Evolutionary conservation across 257 asterid genomes (phyloP).

Genomic region (Primulina eburnea): DNA sequence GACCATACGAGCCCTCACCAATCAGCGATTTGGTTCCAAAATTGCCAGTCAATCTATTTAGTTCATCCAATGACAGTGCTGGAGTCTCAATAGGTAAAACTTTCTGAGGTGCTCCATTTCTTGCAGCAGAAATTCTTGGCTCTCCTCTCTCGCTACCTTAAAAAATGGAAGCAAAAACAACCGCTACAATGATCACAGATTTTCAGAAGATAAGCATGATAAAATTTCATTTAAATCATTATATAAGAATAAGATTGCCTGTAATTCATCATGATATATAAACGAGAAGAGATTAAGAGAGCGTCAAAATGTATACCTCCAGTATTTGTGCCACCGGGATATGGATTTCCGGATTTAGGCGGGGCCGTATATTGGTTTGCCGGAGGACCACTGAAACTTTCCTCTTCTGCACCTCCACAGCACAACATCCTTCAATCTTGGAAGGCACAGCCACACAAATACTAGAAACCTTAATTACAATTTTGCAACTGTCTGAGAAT

Average conservation of each 20-base stretch:
- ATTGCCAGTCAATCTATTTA: conserved; percentile 51
- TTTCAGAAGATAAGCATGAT: neutral
- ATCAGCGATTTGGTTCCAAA: conserved; percentile 60
- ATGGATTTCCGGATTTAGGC: conserved; percentile 55
- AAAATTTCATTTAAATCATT: too few species aligned
- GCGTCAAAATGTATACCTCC: conserved; percentile 31
- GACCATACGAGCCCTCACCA: conserved; percentile 85
- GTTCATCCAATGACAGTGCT: conserved; percentile 51
- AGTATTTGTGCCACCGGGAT: conserved; percentile 39
- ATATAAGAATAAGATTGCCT: neutral
- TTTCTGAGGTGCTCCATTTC: conserved; percentile 66
- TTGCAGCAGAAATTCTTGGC: conserved; percentile 55
- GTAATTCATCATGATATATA: neutral
- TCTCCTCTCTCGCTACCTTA: conserved; percentile 73
- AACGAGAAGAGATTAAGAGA: neutral
- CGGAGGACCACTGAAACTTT: conserved; percentile 52
- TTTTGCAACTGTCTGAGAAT: conserved; percentile 6
- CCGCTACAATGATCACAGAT: neutral
- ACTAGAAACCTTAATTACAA: conserved; percentile 1
- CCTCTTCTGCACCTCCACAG: conserved; percentile 89
- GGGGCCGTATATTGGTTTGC: conserved; percentile 63
- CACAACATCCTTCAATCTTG: conserved; percentile 50
- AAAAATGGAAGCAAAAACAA: neutral
- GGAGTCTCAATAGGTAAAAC: conserved; percentile 79
- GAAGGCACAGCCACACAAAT: conserved; percentile 19